These are phyloP conservation scores for Trichosporon inkin DNA, from an alignment of 1,284 basidiomycete species.

Conservation along the genomic window DNA sequence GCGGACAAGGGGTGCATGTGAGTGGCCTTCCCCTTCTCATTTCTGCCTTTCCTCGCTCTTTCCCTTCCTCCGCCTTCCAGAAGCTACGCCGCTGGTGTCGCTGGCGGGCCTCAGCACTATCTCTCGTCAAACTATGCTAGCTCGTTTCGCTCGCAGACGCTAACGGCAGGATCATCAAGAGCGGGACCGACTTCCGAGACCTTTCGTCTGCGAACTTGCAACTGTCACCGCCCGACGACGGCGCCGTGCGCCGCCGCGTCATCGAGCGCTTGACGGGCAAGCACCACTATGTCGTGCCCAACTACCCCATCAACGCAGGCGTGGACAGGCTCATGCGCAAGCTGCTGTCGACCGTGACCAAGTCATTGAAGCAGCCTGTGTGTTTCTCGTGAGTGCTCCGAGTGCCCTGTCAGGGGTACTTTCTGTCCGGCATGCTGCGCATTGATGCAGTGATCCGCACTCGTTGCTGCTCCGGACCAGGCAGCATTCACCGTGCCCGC, in stretches of 20 bases:
- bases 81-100: no score
- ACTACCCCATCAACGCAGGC: conserved; percentile 58
- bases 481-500: no score
- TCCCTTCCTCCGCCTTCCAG: neutral
- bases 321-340: conserved; percentile 63
- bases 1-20: conserved; percentile 67
- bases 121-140: no score
- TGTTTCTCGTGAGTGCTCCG: conserved; percentile 53
- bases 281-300: conserved; percentile 62
- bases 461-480: conserved; percentile 19
- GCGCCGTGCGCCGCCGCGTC: conserved; percentile 62
- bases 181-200: conserved; percentile 86
- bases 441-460: no score
- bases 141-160: neutral
- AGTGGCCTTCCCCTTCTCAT: conserved; percentile 18
- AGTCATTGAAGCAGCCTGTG: conserved; percentile 66
- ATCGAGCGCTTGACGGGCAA: conserved; percentile 65
- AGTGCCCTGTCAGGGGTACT: no score
- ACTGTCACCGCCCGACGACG: conserved; percentile 58
- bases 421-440: no score
- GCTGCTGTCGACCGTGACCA: conserved; percentile 66
- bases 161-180: conserved; percentile 60
- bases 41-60: no score
- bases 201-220: conserved; percentile 69
- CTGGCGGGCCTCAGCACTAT: no score